Conservation (phyloP, 176 grass and related monocot genomes). For the Hyparrhenia diplandra region DNA sequence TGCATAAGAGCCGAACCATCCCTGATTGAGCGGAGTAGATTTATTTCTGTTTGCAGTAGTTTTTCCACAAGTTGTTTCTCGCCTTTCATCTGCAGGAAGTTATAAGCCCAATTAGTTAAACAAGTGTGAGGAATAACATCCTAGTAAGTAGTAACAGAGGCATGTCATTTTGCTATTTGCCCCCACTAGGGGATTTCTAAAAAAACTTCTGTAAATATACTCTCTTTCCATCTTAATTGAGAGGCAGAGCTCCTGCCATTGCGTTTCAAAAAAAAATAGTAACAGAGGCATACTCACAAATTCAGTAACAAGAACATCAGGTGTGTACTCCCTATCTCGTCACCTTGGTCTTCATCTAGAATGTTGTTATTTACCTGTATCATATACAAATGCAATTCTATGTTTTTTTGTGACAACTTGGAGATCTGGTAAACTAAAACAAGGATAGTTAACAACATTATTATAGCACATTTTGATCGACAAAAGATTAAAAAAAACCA, state of each 20-base stretch:
- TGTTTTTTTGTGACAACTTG: neutral
- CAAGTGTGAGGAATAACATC: neutral
- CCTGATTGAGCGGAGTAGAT: conserved; percentile 81
- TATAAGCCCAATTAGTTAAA: conserved; percentile 21
- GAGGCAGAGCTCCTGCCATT: too few relatives aligned
- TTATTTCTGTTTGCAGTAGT: conserved; percentile 90
- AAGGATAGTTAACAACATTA: neutral
- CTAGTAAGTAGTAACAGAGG: too few relatives aligned
- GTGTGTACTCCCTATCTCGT: conserved; percentile 85
- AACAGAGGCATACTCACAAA: conserved; percentile 69
- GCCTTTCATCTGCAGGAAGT: conserved; percentile 80
- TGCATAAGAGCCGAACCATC: conserved; percentile 98
- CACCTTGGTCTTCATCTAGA: conserved; percentile 61
- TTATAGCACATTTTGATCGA: neutral
- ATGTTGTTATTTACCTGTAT: conserved; percentile 53
- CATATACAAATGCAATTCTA: conserved; percentile 16
- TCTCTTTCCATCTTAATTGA: too few relatives aligned
- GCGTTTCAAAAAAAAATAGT: too few relatives aligned
- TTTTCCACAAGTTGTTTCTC: conserved; percentile 91
- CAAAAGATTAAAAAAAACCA: neutral
- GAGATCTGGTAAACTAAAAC: conserved; percentile 1
- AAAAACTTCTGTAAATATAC: too few relatives aligned
- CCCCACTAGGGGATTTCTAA: too few relatives aligned
- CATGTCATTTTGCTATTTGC: too few relatives aligned
- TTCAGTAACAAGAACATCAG: conserved; percentile 82